Evolutionary conservation across 441 rosid species (phyloP).

Genomic region (Erysimum cheiri): DNA sequence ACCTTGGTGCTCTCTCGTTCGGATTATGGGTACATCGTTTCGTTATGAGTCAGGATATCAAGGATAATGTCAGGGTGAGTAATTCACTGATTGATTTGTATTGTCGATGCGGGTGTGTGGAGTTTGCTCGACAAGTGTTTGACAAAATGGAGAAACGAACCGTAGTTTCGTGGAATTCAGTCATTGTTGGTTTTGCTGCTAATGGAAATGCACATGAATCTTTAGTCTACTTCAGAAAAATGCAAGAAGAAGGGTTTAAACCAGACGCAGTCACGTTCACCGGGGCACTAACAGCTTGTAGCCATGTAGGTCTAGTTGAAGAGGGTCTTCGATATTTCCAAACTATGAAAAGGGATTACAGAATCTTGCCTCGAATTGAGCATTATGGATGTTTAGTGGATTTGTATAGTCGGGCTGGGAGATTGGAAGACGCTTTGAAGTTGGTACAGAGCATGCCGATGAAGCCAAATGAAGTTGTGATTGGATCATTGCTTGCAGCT

Average conservation of each 20-base stretch:
- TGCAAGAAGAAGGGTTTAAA: slow-evolving; percentile 68
- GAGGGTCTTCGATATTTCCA: slow-evolving; percentile 63
- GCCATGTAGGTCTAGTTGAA: slow-evolving; percentile 74
- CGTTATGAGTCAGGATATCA: slow-evolving; percentile 54
- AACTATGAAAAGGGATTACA: slow-evolving; percentile 55
- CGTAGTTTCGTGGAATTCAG: slow-evolving; percentile 79
- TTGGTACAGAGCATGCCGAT: slow-evolving; percentile 65
- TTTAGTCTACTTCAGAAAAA: slow-evolving; percentile 58
- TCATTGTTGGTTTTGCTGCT: slow-evolving; percentile 70
- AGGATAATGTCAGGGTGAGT: slow-evolving; percentile 58
- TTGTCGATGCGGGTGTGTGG: slow-evolving; percentile 70
- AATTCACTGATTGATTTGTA: slow-evolving; percentile 78
- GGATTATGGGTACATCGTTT: slow-evolving; percentile 73
- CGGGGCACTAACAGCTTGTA: slow-evolving; percentile 81
- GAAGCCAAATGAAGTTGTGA: slow-evolving; percentile 75
- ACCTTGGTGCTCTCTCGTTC: slow-evolving; percentile 62
- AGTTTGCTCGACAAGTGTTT: slow-evolving; percentile 66
- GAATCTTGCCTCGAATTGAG: slow-evolving; percentile 65
- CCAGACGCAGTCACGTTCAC: slow-evolving; percentile 81
- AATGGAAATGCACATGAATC: slow-evolving; percentile 71
- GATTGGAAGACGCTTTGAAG: slow-evolving; percentile 66
- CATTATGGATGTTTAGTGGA: slow-evolving; percentile 90
- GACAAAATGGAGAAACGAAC: slow-evolving; percentile 61
- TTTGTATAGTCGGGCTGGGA: slow-evolving; percentile 85
- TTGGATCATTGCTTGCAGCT: slow-evolving; percentile 76